Conservation (phyloP, 176 grass and related monocot species). For the Aegilops sharonensis region DNA sequence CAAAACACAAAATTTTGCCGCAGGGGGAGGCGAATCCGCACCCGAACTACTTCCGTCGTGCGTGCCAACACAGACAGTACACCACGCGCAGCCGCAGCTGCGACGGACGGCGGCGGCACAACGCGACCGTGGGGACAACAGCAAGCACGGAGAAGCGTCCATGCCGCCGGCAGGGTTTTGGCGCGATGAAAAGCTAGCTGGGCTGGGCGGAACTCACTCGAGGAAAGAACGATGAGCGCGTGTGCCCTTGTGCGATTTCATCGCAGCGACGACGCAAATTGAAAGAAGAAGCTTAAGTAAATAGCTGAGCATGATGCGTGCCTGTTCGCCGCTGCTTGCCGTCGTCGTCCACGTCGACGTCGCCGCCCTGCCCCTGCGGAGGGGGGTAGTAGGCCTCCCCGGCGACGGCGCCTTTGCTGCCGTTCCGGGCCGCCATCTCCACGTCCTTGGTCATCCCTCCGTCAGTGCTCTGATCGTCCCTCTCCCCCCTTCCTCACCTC, state of each 20-base stretch:
- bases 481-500: neutral
- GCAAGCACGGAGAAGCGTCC: neutral
- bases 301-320: neutral
- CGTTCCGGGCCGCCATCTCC: slow-evolving; percentile 51
- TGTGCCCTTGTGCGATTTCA: neutral
- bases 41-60: neutral
- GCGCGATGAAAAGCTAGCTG: neutral
- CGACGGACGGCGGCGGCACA: neutral
- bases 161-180: neutral
- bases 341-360: slow-evolving; percentile 60
- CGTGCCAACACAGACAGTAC: neutral
- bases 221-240: neutral
- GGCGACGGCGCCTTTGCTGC: neutral
- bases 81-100: neutral
- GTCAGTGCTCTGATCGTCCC: neutral
- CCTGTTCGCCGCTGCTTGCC: slow-evolving; percentile 67
- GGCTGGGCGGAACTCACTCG: neutral
- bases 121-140: neutral
- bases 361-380: neutral
- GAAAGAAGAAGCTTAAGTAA: too few relatives aligned
- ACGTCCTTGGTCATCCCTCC: slow-evolving; percentile 48
- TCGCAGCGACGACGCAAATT: too few relatives aligned
- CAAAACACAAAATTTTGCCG: too few relatives aligned
- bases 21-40: neutral
- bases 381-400: neutral